Evolutionary conservation across 2,329 filamentous ascomycete genomes (phyloP).

Genomic region (Monilinia fructigena): DNA sequence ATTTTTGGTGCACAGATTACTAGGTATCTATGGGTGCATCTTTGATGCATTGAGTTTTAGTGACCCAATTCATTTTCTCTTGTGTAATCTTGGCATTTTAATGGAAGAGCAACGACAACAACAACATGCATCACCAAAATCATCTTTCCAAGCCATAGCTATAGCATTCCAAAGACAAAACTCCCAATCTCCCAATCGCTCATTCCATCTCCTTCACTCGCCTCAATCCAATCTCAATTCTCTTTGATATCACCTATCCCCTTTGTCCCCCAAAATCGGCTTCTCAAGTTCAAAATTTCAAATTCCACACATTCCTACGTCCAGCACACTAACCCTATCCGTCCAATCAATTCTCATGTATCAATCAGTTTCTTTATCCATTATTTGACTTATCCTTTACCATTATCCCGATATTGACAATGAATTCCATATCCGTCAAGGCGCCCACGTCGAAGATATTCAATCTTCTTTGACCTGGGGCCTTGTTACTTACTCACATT

Average conservation of each 20-base stretch:
- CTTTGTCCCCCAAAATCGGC: background rate
- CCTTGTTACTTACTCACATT: too few relatives aligned
- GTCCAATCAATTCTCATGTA: background rate
- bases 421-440: too few relatives aligned
- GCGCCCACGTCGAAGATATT: too few relatives aligned
- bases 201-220: background rate
- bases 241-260: background rate
- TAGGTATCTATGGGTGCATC: background rate
- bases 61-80: background rate
- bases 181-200: too few relatives aligned
- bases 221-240: background rate
- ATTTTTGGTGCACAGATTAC: too few relatives aligned
- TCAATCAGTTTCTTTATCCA: slow-evolving; percentile 1
- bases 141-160: too few relatives aligned
- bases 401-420: background rate
- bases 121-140: background rate
- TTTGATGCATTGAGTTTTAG: background rate
- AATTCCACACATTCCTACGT: slow-evolving; percentile 1
- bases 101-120: too few relatives aligned
- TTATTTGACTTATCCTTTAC: background rate
- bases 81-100: too few relatives aligned
- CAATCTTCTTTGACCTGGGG: too few relatives aligned
- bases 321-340: slow-evolving; percentile 1
- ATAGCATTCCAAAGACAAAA: background rate
- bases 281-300: background rate